Percentiles rank a stretch among this genome's conserved stretches.
Evolutionary conservation across 257 asterid genomes (phyloP).

Genomic region (Capsicum baccatum): DNA sequence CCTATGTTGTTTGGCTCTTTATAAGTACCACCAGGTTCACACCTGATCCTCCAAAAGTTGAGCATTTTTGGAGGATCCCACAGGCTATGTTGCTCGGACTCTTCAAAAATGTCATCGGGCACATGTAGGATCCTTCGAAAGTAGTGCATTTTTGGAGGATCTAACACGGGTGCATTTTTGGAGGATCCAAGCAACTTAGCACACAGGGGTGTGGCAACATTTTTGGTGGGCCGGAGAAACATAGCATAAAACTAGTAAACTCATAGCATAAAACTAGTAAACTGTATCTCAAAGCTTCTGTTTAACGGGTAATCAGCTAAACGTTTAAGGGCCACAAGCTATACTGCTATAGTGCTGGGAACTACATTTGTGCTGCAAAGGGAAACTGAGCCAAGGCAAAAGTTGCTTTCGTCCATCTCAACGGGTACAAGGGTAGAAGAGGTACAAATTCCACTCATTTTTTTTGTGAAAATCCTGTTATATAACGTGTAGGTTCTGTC

Average conservation of each 20-base stretch:
- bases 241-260: too few species aligned
- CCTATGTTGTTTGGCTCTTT: neutral
- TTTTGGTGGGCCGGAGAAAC: neutral
- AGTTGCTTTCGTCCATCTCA: constrained; percentile 66
- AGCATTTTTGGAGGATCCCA: neutral
- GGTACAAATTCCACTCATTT: constrained; percentile 42
- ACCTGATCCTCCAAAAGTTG: neutral
- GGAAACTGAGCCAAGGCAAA: constrained; percentile 80
- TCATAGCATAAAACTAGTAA: neutral
- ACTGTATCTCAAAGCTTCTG: constrained; percentile 14
- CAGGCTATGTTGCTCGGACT: too few species aligned
- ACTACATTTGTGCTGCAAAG: constrained; percentile 96
- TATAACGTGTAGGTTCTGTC: neutral
- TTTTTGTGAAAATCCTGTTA: neutral
- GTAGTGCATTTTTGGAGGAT: too few species aligned
- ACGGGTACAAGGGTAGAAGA: constrained; percentile 59
- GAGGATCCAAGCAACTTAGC: too few species aligned
- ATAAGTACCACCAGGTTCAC: neutral
- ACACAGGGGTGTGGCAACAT: too few species aligned
- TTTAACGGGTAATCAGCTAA: constrained; percentile 16
- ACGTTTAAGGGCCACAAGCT: neutral
- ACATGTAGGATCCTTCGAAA: too few species aligned
- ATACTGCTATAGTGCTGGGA: constrained; percentile 89
- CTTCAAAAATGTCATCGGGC: too few species aligned
- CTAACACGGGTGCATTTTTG: too few species aligned